A percentile compares a stretch with the other conserved stretches of the same genome.
phyloP scores from a whole-genome alignment of 2,329 filamentous ascomycete species.

The Aspergillus ibericus region DNA sequence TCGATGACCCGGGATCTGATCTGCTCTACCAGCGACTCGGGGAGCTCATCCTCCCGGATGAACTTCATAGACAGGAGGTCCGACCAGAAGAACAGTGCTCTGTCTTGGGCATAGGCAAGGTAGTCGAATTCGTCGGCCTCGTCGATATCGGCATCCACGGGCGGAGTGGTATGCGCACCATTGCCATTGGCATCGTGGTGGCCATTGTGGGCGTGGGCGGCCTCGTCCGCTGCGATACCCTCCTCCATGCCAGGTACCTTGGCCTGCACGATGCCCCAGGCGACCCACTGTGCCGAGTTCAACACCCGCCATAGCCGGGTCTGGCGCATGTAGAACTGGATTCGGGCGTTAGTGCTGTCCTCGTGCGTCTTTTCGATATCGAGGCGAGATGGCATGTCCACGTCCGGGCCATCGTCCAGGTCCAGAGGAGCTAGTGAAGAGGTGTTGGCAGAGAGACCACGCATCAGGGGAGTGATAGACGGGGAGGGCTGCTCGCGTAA shows the following conservation, averaged over 20 bases:
- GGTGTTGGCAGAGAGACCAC: slow-evolving; percentile 54
- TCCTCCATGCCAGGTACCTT: slow-evolving; percentile 72
- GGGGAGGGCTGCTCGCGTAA: slow-evolving; percentile 26
- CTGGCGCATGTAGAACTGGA: slow-evolving; percentile 72
- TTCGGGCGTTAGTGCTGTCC: slow-evolving; percentile 64
- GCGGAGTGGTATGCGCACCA: slow-evolving; percentile 12
- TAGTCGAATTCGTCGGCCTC: slow-evolving; percentile 86
- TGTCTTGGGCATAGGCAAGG: slow-evolving; percentile 82
- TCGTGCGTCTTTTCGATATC: slow-evolving; percentile 65
- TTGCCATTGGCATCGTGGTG: slow-evolving; percentile 10
- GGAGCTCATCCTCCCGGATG: slow-evolving; percentile 72
- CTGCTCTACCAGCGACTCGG: slow-evolving; percentile 61
- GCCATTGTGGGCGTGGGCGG: slow-evolving; percentile 17
- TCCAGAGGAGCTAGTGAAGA: slow-evolving; percentile 64
- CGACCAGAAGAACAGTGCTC: slow-evolving; percentile 92
- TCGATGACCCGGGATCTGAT: slow-evolving; percentile 66
- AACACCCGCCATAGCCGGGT: slow-evolving; percentile 81
- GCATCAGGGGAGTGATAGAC: slow-evolving; percentile 44
- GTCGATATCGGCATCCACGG: slow-evolving; percentile 51
- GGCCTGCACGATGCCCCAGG: slow-evolving; percentile 95
- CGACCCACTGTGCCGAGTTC: slow-evolving; percentile 87
- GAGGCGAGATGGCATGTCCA: slow-evolving; percentile 50
- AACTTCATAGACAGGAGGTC: slow-evolving; percentile 79
- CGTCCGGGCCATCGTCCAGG: slow-evolving; percentile 68
- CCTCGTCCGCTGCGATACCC: slow-evolving; percentile 25